phyloP scores from a whole-genome alignment of 129 eudicot species.

The Apium graveolens region DNA sequence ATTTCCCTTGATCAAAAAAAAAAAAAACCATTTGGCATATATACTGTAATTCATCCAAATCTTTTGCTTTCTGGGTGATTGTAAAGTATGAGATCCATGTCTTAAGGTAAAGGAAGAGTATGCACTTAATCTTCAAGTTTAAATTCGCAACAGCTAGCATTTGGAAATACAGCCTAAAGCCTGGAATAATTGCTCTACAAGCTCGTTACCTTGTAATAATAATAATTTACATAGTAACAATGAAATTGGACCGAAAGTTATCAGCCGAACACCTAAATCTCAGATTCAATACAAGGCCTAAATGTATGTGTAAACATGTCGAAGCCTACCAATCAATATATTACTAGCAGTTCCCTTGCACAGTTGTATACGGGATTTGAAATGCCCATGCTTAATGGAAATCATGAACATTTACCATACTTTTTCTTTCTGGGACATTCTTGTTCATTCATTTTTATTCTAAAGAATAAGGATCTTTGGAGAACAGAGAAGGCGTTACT shows the following conservation, averaged over 20 bases:
- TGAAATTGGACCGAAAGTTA: not conserved
- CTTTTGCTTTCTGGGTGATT: conserved; percentile 30
- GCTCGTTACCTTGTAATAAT: not conserved
- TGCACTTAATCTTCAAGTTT: conserved; percentile 29
- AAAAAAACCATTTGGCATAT: conserved; percentile 29
- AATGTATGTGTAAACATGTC: not conserved
- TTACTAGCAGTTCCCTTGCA: not conserved
- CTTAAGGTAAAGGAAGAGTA: not conserved
- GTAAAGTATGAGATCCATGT: not conserved
- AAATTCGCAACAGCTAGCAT: conserved; percentile 30
- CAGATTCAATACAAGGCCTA: not conserved
- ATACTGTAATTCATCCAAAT: conserved; percentile 23
- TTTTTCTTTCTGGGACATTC: not conserved
- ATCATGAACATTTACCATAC: not conserved
- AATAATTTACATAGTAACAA: not conserved
- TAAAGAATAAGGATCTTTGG: not conserved
- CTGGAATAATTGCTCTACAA: not conserved
- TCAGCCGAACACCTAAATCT: not conserved
- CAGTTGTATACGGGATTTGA: not conserved
- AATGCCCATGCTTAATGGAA: not conserved
- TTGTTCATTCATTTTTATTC: not conserved
- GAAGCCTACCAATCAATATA: not conserved
- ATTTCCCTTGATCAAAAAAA: conserved; percentile 34
- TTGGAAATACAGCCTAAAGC: conserved; percentile 18
- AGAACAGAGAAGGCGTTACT: not conserved